phyloP scores from a whole-genome alignment of 768 basidiomycete species.

The Tulasnella sp. region DNA sequence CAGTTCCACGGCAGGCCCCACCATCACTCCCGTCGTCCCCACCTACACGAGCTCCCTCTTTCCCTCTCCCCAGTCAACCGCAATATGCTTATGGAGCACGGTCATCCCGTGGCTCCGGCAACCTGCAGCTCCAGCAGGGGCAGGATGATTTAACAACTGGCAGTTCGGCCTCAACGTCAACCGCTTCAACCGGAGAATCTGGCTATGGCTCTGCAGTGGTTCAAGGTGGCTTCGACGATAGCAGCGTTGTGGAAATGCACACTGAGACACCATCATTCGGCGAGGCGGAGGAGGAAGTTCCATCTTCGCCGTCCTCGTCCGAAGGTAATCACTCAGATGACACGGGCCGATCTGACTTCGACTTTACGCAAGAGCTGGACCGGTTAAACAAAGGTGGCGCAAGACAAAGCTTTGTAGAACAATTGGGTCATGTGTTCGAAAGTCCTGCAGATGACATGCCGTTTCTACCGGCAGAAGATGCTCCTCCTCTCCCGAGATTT shows the following conservation, averaged over 20 bases:
- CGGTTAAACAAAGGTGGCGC: constrained; percentile 59
- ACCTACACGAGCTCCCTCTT: too few relatives aligned
- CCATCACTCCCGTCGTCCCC: not conserved
- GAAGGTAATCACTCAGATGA: constrained; percentile 31
- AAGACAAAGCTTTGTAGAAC: constrained; percentile 66
- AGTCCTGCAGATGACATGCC: constrained; percentile 63
- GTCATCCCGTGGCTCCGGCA: too few relatives aligned
- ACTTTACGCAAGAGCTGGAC: constrained; percentile 70
- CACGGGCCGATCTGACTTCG: constrained; percentile 70
- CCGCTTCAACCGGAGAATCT: not conserved
- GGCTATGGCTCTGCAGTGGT: not conserved
- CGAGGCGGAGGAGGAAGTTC: not conserved
- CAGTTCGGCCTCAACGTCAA: not conserved
- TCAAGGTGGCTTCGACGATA: not conserved
- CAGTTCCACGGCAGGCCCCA: not conserved
- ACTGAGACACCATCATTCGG: not conserved
- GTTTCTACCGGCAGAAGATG: constrained; percentile 28
- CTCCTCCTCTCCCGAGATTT: constrained; percentile 39
- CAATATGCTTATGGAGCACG: too few relatives aligned
- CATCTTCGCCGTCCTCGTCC: not conserved
- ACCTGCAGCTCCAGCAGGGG: too few relatives aligned
- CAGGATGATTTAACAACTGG: not conserved
- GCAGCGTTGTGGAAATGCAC: not conserved
- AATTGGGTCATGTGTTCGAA: constrained; percentile 69
- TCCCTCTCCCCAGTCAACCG: too few relatives aligned